Base-by-base conservation (phyloP, 139 green algal genomes). In the Astrephomene gubernaculifera region DNA sequence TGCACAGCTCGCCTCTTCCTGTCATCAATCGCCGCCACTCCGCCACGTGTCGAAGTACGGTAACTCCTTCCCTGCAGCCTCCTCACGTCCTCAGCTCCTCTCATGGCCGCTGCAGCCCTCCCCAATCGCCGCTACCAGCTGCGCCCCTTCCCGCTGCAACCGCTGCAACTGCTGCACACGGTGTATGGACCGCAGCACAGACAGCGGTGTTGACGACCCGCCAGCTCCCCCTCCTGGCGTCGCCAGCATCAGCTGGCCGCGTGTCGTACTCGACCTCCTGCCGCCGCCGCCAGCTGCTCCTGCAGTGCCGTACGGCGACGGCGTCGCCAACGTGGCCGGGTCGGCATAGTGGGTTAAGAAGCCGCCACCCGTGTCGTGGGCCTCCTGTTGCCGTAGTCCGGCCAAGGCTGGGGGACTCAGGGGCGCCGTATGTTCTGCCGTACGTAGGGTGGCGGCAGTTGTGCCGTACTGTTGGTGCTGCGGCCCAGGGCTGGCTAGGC, bases 321-420 rank as follows among this genome's bases (percentile, higher is more conserved):
- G 36, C 54, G 72, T 52, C 2, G 72, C 52, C 2, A 35, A 63
- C n/a, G n/a, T n/a, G n/a, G n/a, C n/a, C 29, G 74, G 74, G 36
- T 82, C 74, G 24, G 38, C 54, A n/a, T 44, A 82, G 38, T 82
- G 74, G 54, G 74, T 82, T 24, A 71, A 25, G 74, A 71, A 82
- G 54, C 74, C 74, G 38, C 74, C 74, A 25, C 74, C 74, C 7
- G 74, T 82, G 35, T 82, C 74, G 36, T 71, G 29, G 7, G 25
- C 19, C 27, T 82, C 74, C 57, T 43, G 54, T 29, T 68, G 38
- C 27, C 74, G 35, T 2, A 82, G 57, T 1, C 35, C 57, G 25
- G 29, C 54, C 54, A 82, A 12, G 5, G 36, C 38, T 2, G 54
- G 54, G 1, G 74, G 38, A 57, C 74, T 82, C 10, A 71, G 54